phyloP scores from a whole-genome alignment of 2,329 filamentous ascomycete species.

The Trichoderma sp. region DNA sequence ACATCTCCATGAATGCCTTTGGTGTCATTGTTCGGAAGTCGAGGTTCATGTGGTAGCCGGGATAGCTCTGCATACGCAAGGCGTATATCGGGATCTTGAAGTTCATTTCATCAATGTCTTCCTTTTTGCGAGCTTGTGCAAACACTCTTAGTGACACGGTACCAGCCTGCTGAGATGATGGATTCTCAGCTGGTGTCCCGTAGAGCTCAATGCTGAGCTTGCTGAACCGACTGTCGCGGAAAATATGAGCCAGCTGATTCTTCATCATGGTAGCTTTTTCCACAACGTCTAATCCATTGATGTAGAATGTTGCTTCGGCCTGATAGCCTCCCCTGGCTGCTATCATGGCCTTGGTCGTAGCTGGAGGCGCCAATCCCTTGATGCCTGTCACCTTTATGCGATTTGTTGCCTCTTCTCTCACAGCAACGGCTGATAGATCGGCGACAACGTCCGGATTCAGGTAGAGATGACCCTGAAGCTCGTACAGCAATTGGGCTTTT shows the following conservation, averaged over 20 bases:
- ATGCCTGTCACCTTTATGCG: conserved; percentile 34
- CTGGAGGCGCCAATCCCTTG: conserved; percentile 31
- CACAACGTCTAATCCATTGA: conserved; percentile 42
- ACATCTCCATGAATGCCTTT: conserved; percentile 44
- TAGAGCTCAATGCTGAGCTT: conserved; percentile 36
- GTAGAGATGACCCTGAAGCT: conserved; percentile 45
- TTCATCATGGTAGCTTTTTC: conserved; percentile 45
- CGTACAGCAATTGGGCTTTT: conserved; percentile 43
- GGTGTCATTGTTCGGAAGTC: conserved; percentile 44
- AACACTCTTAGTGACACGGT: conserved; percentile 49
- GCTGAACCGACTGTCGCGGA: conserved; percentile 33
- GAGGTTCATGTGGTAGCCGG: conserved; percentile 43
- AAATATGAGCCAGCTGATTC: conserved; percentile 33
- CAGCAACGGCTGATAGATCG: conserved; percentile 36
- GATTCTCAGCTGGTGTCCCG: conserved; percentile 39
- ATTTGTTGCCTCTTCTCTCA: conserved; percentile 42
- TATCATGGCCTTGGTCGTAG: conserved; percentile 38
- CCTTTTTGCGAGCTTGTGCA: conserved; percentile 41
- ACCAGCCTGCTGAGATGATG: conserved; percentile 43
- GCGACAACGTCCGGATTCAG: conserved; percentile 45
- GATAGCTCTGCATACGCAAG: conserved; percentile 41
- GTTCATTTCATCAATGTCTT: conserved; percentile 34
- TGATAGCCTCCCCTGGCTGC: conserved; percentile 44
- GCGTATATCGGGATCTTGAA: conserved; percentile 41
- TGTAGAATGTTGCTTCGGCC: conserved; percentile 44